A percentile compares a stretch with the other conserved stretches of the same genome.
phyloP scores from a whole-genome alignment of 2,329 filamentous ascomycete genomes.

The Diaporthe nobilis region DNA sequence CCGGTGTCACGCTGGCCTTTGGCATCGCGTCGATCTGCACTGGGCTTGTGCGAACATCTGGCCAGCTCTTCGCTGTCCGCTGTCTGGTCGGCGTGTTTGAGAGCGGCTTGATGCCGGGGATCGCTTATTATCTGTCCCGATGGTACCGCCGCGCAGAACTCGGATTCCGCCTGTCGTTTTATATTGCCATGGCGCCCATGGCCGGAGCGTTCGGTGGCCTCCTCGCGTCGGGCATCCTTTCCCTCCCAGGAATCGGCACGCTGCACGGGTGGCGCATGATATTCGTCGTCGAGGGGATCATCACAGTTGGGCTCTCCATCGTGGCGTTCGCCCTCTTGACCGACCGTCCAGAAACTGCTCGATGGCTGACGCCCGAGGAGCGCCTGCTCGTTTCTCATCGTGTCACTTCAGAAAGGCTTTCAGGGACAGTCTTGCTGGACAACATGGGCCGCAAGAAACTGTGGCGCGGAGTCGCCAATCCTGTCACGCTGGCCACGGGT shows the following conservation, averaged over 20 bases:
- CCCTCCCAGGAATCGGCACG: constrained; percentile 67
- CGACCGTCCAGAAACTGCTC: constrained; percentile 74
- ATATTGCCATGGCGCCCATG: constrained; percentile 75
- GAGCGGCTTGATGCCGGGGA: constrained; percentile 75
- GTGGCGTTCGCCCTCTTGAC: constrained; percentile 74
- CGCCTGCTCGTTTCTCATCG: constrained; percentile 74
- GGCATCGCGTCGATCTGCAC: constrained; percentile 70
- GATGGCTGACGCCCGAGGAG: constrained; percentile 75
- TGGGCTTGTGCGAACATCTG: constrained; percentile 68
- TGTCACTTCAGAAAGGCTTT: constrained; percentile 74
- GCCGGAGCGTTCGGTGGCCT: constrained; percentile 77
- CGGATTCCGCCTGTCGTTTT: constrained; percentile 71
- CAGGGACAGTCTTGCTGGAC: constrained; percentile 71
- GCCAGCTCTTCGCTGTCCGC: constrained; percentile 64
- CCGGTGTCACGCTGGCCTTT: constrained; percentile 67
- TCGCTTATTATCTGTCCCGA: constrained; percentile 73
- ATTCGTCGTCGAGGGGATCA: constrained; percentile 79
- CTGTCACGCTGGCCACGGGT: constrained; percentile 64
- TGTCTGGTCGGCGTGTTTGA: constrained; percentile 73
- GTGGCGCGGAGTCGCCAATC: constrained; percentile 73
- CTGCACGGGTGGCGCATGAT: constrained; percentile 77
- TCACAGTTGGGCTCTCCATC: constrained; percentile 65
- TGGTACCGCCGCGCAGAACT: constrained; percentile 76
- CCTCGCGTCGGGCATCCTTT: constrained; percentile 72
- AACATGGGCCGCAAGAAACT: constrained; percentile 64